Conservation (phyloP, 768 basidiomycete species). For the Suillus subluteus region DNA sequence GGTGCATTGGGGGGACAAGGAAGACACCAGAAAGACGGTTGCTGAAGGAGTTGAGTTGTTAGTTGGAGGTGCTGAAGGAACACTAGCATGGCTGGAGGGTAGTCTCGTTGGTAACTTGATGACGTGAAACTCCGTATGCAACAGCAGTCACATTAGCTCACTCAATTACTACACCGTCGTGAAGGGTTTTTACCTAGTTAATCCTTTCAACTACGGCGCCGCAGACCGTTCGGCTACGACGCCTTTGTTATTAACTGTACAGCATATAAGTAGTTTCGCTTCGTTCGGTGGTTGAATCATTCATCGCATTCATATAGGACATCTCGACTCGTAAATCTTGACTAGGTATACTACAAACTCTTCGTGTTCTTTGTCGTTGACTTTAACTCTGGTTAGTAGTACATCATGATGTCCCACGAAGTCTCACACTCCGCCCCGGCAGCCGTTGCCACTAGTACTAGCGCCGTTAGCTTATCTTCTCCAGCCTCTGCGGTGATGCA, state of each 20-base stretch:
- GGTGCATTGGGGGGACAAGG: constrained; percentile 51
- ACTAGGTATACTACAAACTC: not conserved
- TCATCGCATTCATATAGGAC: not conserved
- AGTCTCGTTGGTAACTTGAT: constrained; percentile 34
- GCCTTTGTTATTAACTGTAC: not conserved
- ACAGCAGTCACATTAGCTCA: not conserved
- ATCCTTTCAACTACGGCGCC: not conserved
- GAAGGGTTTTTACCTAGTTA: not conserved
- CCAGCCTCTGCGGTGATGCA: not conserved
- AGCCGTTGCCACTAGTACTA: not conserved
- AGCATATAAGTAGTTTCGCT: not conserved
- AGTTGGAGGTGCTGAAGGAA: constrained; percentile 35
- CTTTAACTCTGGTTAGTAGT: not conserved
- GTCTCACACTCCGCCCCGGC: not conserved
- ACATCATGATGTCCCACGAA: not conserved
- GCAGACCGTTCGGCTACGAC: not conserved
- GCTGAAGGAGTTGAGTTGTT: constrained; percentile 52
- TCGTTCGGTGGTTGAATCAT: not conserved
- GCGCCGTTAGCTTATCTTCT: not conserved
- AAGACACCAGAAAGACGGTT: constrained; percentile 52
- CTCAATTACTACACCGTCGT: too few species aligned
- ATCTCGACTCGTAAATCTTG: not conserved
- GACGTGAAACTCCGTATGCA: constrained; percentile 2
- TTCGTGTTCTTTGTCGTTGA: not conserved
- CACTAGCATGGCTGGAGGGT: constrained; percentile 26